These are phyloP conservation scores for Teunomyces stri DNA, from an alignment of 805 yeast genomes.

Conservation along the genomic window DNA sequence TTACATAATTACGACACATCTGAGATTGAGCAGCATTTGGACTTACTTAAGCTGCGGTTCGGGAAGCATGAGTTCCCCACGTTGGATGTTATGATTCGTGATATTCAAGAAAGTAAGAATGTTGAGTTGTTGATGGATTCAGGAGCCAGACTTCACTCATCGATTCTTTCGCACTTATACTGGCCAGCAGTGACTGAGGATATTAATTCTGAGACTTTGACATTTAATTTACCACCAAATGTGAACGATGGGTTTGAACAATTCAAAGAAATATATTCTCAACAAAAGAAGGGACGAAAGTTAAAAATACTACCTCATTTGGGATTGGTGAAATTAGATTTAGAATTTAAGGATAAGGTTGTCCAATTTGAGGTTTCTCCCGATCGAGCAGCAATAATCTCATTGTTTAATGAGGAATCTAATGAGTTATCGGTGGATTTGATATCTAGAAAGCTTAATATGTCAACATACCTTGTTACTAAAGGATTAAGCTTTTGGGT, in stretches of 20 bases:
- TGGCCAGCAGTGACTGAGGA: constrained; percentile 64
- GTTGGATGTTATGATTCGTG: constrained; percentile 82
- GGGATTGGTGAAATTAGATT: constrained; percentile 61
- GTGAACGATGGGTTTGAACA: constrained; percentile 41
- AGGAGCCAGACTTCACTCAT: constrained; percentile 43
- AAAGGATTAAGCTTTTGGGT: constrained; percentile 61
- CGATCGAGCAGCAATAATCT: constrained; percentile 64
- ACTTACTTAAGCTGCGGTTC: constrained; percentile 58
- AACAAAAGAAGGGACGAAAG: constrained; percentile 54
- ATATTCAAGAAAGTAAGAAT: constrained; percentile 55
- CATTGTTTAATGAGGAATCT: constrained; percentile 40
- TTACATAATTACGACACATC: constrained; percentile 38
- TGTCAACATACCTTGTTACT: constrained; percentile 41
- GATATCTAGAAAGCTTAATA: constrained; percentile 34
- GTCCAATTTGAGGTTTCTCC: constrained; percentile 55
- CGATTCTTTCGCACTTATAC: constrained; percentile 70
- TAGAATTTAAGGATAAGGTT: constrained; percentile 43
- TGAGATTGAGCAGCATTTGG: constrained; percentile 43
- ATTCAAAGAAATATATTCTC: constrained; percentile 45
- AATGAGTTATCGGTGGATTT: constrained; percentile 32
- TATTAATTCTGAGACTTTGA: constrained; percentile 24
- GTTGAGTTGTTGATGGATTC: constrained; percentile 28
- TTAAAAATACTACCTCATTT: constrained; percentile 55
- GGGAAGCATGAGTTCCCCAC: constrained; percentile 65
- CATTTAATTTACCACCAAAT: constrained; percentile 48